phyloP scores from a whole-genome alignment of 371 early-diverging fungal species.

The Nematocida sp. region DNA sequence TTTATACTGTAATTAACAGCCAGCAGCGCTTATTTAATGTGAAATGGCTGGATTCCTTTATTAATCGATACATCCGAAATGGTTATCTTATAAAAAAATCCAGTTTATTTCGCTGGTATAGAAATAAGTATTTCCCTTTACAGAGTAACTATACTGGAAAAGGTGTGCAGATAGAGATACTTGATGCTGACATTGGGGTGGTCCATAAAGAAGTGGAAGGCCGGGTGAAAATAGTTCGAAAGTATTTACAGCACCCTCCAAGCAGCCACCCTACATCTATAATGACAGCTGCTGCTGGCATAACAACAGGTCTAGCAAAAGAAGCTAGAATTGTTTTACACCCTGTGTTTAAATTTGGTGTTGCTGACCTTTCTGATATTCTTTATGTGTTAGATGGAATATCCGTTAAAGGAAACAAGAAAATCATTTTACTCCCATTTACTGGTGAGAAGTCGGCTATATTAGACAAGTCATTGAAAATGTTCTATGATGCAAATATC shows the following conservation, averaged over 20 bases:
- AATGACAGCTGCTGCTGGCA: conserved; percentile 57
- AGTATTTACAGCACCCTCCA: neutral
- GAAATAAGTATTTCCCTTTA: conserved; percentile 15
- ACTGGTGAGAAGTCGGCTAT: conserved; percentile 61
- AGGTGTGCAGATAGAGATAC: conserved; percentile 56
- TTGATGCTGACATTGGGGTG: conserved; percentile 61
- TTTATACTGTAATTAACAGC: conserved; percentile 12
- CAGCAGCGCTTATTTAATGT: conserved; percentile 9
- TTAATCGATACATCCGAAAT: conserved; percentile 37
- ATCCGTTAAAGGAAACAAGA: neutral
- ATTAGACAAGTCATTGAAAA: conserved; percentile 51
- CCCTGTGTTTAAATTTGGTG: conserved; percentile 59
- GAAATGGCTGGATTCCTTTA: neutral
- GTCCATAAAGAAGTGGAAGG: conserved; percentile 36
- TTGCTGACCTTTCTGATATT: conserved; percentile 60
- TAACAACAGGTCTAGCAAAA: conserved; percentile 62
- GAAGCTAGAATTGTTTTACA: conserved; percentile 56
- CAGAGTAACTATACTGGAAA: conserved; percentile 60
- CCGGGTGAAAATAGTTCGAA: conserved; percentile 30
- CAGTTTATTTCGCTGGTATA: conserved; percentile 44
- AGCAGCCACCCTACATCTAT: conserved; percentile 42
- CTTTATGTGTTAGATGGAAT: conserved; percentile 60
- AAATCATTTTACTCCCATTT: conserved; percentile 63
- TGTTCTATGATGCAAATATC: conserved; percentile 52
- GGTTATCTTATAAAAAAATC: conserved; percentile 35